These are phyloP conservation scores for Amylocarpus encephaloides DNA, from an alignment of 2,329 filamentous ascomycete species.

Conservation along the genomic window DNA sequence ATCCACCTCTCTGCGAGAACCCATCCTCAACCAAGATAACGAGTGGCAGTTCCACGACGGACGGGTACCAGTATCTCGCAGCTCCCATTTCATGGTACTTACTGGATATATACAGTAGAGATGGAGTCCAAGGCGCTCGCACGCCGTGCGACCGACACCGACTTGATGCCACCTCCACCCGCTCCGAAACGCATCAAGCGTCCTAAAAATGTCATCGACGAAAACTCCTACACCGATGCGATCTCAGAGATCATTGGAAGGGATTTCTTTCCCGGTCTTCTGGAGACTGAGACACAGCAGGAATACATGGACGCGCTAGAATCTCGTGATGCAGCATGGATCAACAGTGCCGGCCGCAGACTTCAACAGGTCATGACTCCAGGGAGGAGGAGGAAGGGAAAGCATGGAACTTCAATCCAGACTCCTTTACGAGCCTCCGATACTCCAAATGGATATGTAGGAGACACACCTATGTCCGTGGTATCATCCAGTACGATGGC, in stretches of 20 bases:
- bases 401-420: conserved; percentile 30
- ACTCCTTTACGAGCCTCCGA: conserved; percentile 33
- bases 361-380: conserved; percentile 79
- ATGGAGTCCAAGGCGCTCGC: conserved; percentile 51
- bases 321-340: conserved; percentile 80
- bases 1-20: too few species aligned
- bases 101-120: background rate
- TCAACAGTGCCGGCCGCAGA: conserved; percentile 67
- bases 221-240: conserved; percentile 86
- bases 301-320: conserved; percentile 91
- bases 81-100: background rate
- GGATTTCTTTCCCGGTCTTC: conserved; percentile 90
- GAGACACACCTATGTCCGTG: conserved; percentile 67
- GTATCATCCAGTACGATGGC: conserved; percentile 33
- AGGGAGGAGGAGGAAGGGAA: conserved; percentile 45
- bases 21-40: too few species aligned
- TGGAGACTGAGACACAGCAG: conserved; percentile 79
- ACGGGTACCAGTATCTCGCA: background rate
- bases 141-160: conserved; percentile 54
- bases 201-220: conserved; percentile 79
- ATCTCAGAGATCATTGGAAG: conserved; percentile 91
- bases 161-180: conserved; percentile 85
- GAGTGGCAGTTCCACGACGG: background rate
- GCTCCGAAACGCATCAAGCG: conserved; percentile 92
- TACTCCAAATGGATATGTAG: conserved; percentile 62